Evolutionary conservation across 108 stramenopile species (phyloP).

Genomic region (Nitzschia palea): DNA sequence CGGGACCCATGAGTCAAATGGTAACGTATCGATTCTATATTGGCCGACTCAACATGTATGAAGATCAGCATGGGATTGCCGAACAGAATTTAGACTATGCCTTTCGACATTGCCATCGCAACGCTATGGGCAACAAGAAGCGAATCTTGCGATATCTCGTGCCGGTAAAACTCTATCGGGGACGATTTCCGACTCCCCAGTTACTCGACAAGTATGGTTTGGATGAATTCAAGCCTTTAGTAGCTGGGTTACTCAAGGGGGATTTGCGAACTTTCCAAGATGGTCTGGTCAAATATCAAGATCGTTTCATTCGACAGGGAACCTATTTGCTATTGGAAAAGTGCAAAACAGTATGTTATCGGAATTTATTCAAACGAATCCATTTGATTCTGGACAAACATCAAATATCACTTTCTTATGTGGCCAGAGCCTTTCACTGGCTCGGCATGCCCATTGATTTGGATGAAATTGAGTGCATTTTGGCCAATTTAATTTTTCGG

Average conservation of each 20-base stretch:
- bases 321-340: constrained; percentile 94
- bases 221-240: constrained; percentile 72
- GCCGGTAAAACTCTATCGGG: constrained; percentile 89
- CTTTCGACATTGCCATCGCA: constrained; percentile 77
- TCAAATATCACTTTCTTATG: constrained; percentile 67
- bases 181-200: constrained; percentile 68
- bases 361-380: constrained; percentile 92
- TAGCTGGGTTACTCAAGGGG: constrained; percentile 78
- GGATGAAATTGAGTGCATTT: constrained; percentile 95
- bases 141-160: constrained; percentile 88
- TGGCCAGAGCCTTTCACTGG: constrained; percentile 73
- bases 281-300: constrained; percentile 78
- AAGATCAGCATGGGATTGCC: constrained; percentile 91
- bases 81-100: constrained; percentile 88
- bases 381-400: constrained; percentile 64
- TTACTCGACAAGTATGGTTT: constrained; percentile 88
- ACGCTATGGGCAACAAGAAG: constrained; percentile 71
- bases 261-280: constrained; percentile 89
- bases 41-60: constrained; percentile 91
- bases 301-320: constrained; percentile 82
- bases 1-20: constrained; percentile 81
- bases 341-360: constrained; percentile 92
- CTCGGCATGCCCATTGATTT: constrained; percentile 88
- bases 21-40: constrained; percentile 93
- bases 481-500: constrained; percentile 94